Percentiles rank a stretch among this genome's conserved stretches.
Conservation (phyloP, 768 basidiomycete genomes). For the Leccinum aurantiacum region DNA sequence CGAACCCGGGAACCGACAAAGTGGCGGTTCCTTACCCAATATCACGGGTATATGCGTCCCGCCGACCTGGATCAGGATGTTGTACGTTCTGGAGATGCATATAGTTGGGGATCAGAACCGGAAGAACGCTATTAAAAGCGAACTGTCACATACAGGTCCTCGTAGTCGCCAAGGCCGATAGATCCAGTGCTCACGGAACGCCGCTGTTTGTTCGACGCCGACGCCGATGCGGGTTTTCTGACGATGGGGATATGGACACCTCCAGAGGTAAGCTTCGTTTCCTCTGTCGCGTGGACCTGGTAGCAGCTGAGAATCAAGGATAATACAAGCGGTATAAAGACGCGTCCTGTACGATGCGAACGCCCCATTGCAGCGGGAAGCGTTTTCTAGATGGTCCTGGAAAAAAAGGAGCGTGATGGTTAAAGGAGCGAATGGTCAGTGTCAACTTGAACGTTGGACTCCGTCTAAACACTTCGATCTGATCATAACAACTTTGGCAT, state of each 20-base stretch:
- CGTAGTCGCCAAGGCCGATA: constrained; percentile 58
- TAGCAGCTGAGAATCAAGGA: constrained; percentile 1
- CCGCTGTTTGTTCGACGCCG: not conserved
- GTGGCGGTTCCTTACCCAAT: constrained; percentile 46
- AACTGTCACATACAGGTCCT: constrained; percentile 45
- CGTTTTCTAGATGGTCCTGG: not conserved
- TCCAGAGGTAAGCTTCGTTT: constrained; percentile 11
- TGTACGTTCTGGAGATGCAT: constrained; percentile 52
- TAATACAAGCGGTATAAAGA: constrained; percentile 6
- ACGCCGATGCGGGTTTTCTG: not conserved
- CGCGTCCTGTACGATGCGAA: constrained; percentile 4
- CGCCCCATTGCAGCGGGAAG: constrained; percentile 12
- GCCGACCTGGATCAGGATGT: constrained; percentile 58
- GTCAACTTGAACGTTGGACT: not conserved
- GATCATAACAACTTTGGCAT: constrained; percentile 3
- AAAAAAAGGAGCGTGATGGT: not conserved
- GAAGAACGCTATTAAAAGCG: not conserved
- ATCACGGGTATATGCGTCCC: constrained; percentile 52
- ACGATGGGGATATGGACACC: constrained; percentile 28
- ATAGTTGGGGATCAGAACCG: constrained; percentile 4
- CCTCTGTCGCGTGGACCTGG: constrained; percentile 1
- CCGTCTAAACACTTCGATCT: not conserved
- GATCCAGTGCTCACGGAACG: constrained; percentile 30
- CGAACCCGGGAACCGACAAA: not conserved
- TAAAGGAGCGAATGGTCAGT: not conserved